These are phyloP conservation scores for Obelidium mucronatum DNA, from an alignment of 192 early-diverging fungal genomes.

Conservation along the genomic window DNA sequence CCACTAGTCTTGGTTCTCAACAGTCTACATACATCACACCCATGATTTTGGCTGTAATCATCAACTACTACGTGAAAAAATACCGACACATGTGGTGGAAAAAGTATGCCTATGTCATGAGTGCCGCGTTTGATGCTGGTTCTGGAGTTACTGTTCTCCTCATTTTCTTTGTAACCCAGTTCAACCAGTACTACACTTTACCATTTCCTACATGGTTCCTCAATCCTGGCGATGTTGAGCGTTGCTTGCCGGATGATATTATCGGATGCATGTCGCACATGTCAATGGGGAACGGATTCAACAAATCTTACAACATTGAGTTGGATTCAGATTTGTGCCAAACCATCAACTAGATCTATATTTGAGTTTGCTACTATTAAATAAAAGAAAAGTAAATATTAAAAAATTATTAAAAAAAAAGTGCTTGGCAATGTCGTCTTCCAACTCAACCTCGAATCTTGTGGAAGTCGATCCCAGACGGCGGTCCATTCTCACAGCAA, in stretches of 20 bases:
- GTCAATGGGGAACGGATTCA: slow-evolving; percentile 2
- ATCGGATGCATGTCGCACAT: not conserved
- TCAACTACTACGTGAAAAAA: slow-evolving; percentile 35
- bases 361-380: no score
- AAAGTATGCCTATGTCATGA: slow-evolving; percentile 74
- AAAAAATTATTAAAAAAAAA: no score
- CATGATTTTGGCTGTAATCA: not conserved
- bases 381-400: no score
- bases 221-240: slow-evolving; percentile 1
- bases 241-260: slow-evolving; percentile 7
- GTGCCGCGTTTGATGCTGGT: slow-evolving; percentile 66
- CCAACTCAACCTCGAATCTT: no score
- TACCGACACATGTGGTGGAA: slow-evolving; percentile 63
- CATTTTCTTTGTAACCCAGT: slow-evolving; percentile 14
- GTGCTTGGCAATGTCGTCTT: no score
- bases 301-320: no score
- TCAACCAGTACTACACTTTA: not conserved
- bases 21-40: slow-evolving; percentile 7
- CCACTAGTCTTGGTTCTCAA: not conserved
- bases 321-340: no score
- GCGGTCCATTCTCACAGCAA: no score
- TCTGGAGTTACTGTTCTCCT: slow-evolving; percentile 41
- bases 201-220: not conserved
- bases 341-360: no score
- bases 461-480: no score